These are phyloP conservation scores for Pueraria montana DNA, from an alignment of 306 rosid species.

Conservation along the genomic window DNA sequence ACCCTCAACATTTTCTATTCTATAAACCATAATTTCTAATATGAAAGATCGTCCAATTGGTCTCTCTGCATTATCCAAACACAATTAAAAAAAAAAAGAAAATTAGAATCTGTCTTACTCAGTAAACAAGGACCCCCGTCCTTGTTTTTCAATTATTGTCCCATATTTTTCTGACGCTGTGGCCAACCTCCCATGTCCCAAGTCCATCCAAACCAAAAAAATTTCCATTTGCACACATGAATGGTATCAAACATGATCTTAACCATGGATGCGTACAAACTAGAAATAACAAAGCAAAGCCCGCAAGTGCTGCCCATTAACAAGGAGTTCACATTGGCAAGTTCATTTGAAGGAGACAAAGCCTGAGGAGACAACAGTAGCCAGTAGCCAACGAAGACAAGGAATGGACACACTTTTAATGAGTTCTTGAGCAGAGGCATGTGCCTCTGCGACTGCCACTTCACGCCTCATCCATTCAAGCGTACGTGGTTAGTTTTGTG, in stretches of 20 bases:
- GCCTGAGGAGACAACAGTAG: conserved; percentile 50
- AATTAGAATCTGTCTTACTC: background rate
- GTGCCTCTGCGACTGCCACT: conserved; percentile 50
- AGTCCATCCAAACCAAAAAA: no score
- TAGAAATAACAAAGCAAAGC: conserved; percentile 20
- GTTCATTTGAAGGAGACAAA: conserved; percentile 48
- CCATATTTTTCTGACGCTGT: background rate
- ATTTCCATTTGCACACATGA: background rate
- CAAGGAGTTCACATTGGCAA: conserved; percentile 10
- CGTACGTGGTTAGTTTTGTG: conserved; percentile 38
- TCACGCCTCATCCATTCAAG: conserved; percentile 41
- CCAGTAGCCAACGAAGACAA: conserved; percentile 36
- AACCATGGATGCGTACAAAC: background rate
- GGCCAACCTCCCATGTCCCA: background rate
- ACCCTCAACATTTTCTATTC: background rate
- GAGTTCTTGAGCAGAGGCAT: conserved; percentile 40
- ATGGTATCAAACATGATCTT: background rate
- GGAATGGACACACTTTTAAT: conserved; percentile 49
- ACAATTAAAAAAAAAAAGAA: background rate
- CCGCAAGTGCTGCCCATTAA: background rate
- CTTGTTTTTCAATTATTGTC: conserved; percentile 23
- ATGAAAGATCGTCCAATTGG: background rate
- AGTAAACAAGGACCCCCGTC: background rate
- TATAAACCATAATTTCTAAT: background rate
- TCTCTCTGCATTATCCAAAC: background rate